Conservation (phyloP, 164 flowering plant species). For the Amborella trichopoda region DNA sequence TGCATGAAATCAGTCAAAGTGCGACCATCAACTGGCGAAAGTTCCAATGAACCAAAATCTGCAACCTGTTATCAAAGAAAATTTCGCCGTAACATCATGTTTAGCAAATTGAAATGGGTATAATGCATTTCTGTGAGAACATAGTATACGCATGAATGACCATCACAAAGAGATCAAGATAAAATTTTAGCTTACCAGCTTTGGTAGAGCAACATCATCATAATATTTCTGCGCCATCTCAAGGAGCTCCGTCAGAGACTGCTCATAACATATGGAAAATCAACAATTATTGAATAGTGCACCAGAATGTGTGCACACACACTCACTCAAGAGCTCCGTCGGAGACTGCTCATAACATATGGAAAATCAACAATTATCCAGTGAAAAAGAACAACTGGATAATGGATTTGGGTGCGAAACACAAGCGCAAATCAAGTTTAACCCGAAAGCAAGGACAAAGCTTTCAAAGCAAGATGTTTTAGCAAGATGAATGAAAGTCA, state of each 20-base stretch:
- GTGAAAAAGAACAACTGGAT: too few relatives aligned
- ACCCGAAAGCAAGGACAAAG: too few relatives aligned
- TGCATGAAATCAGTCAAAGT: slow-evolving; percentile 99
- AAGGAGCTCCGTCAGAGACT: slow-evolving; percentile 73
- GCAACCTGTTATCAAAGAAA: slow-evolving; percentile 50
- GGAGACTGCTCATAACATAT: slow-evolving; percentile 49
- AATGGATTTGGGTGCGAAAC: too few relatives aligned
- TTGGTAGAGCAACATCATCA: slow-evolving; percentile 84
- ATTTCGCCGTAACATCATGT: too few relatives aligned
- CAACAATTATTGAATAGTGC: too few relatives aligned
- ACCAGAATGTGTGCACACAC: too few relatives aligned
- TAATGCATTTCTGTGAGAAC: too few relatives aligned
- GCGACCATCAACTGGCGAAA: slow-evolving; percentile 98
- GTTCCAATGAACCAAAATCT: slow-evolving; percentile 98
- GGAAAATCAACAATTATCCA: slow-evolving; percentile 15
- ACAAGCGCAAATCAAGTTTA: too few relatives aligned
- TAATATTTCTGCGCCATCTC: slow-evolving; percentile 86
- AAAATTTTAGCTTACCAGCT: slow-evolving; percentile 94
- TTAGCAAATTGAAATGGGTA: too few relatives aligned
- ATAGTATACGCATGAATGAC: background rate
- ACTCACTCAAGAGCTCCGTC: slow-evolving; percentile 61
- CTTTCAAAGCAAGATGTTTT: too few relatives aligned
- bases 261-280: slow-evolving; percentile 22
- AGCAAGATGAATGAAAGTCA: too few relatives aligned
- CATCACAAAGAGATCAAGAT: background rate